These are phyloP conservation scores for Onygenales sp. DNA, from an alignment of 2,329 filamentous ascomycete species.

Conservation along the genomic window DNA sequence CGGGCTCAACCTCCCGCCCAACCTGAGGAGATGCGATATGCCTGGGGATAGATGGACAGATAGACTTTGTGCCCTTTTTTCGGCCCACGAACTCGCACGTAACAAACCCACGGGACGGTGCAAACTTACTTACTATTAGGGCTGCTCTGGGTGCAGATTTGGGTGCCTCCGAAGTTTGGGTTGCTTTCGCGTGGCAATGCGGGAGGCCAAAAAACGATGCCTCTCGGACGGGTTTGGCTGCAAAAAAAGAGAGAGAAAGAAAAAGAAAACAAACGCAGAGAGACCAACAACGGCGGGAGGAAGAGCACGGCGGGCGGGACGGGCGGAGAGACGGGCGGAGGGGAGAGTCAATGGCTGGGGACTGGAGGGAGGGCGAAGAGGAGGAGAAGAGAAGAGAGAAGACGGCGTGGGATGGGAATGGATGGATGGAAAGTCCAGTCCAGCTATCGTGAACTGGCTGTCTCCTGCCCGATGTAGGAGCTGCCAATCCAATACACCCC, in stretches of 20 bases:
- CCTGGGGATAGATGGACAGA: background rate
- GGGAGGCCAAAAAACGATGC: too few relatives aligned
- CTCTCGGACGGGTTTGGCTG: too few relatives aligned
- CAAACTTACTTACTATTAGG: background rate
- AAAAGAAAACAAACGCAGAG: slow-evolving; percentile 11
- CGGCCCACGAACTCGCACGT: background rate
- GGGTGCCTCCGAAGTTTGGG: too few relatives aligned
- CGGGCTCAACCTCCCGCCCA: too few relatives aligned
- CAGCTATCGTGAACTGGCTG: too few relatives aligned
- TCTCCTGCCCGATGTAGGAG: too few relatives aligned
- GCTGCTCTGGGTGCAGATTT: too few relatives aligned
- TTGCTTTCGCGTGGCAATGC: too few relatives aligned
- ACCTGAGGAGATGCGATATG: too few relatives aligned
- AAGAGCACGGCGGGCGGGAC: background rate
- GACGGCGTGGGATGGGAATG: background rate
- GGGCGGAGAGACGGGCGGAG: background rate
- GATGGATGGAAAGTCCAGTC: background rate
- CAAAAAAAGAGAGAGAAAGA: slow-evolving; percentile 8
- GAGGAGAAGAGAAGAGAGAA: slow-evolving; percentile 1
- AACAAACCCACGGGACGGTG: background rate
- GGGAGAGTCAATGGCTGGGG: background rate
- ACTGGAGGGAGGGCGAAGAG: background rate
- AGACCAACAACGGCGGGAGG: slow-evolving; percentile 1
- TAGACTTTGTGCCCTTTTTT: background rate
- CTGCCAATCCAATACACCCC: too few relatives aligned